phyloP scores from a whole-genome alignment of 1,284 basidiomycete genomes.

The Ustilago loliicola region DNA sequence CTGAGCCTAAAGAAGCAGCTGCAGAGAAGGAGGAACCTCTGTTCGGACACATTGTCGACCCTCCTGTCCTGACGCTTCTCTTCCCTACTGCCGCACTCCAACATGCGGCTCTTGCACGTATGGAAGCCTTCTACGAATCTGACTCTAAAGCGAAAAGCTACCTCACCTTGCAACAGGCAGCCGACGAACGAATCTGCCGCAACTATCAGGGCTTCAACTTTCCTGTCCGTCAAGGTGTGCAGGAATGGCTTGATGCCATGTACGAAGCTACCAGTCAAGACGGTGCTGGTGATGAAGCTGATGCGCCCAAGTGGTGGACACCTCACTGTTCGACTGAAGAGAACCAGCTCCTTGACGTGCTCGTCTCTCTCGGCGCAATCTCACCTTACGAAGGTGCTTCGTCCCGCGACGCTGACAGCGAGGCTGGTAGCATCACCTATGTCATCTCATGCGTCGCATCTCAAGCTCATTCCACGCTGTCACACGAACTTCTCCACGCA shows the following conservation, averaged over 20 bases:
- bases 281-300: slow-evolving; percentile 5
- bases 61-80: slow-evolving; percentile 61
- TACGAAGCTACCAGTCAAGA: slow-evolving; percentile 20
- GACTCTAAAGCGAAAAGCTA: slow-evolving; percentile 40
- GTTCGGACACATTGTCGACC: slow-evolving; percentile 44
- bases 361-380: slow-evolving; percentile 36
- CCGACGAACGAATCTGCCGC: slow-evolving; percentile 51
- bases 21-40: slow-evolving; percentile 26
- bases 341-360: slow-evolving; percentile 45
- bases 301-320: slow-evolving; percentile 47
- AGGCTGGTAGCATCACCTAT: slow-evolving; percentile 33
- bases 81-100: slow-evolving; percentile 56
- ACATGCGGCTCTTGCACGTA: slow-evolving; percentile 60
- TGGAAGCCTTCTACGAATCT: slow-evolving; percentile 67
- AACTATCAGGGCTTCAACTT: slow-evolving; percentile 69
- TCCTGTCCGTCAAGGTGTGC: slow-evolving; percentile 48
- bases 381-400: slow-evolving; percentile 28
- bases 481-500: slow-evolving; percentile 65
- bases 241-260: slow-evolving; percentile 62
- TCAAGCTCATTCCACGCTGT: slow-evolving; percentile 51
- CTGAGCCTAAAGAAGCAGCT: background rate
- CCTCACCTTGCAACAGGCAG: slow-evolving; percentile 49
- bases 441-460: slow-evolving; percentile 60
- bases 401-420: slow-evolving; percentile 14
- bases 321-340: slow-evolving; percentile 55